Percentiles rank a stretch among this genome's conserved stretches.
These are phyloP conservation scores for Aspergillus sp. DNA, from an alignment of 2,329 filamentous ascomycete species.

Conservation along the genomic window DNA sequence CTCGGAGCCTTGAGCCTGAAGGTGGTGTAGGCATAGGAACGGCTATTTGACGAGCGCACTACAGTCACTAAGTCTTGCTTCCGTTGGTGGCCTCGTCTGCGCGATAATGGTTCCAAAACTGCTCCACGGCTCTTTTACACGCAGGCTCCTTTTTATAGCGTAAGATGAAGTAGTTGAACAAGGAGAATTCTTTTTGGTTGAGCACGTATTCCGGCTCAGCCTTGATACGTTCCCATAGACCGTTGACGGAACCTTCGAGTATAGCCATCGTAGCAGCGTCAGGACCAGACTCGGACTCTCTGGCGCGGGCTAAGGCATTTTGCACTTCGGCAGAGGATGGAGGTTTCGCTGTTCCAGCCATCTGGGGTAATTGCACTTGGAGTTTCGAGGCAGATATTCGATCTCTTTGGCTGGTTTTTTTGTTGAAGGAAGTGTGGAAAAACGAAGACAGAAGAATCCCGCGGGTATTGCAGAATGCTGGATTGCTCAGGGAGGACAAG, in stretches of 20 bases:
- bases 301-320: slow-evolving; percentile 72
- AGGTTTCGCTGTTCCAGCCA: slow-evolving; percentile 34
- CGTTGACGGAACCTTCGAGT: slow-evolving; percentile 64
- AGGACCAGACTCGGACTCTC: slow-evolving; percentile 63
- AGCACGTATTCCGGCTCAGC: slow-evolving; percentile 72
- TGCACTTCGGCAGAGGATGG: slow-evolving; percentile 38
- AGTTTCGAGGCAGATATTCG: not conserved
- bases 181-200: slow-evolving; percentile 73
- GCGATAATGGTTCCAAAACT: slow-evolving; percentile 56
- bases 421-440: not conserved
- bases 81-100: slow-evolving; percentile 27
- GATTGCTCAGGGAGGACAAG: slow-evolving; percentile 1
- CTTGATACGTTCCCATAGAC: slow-evolving; percentile 70
- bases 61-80: slow-evolving; percentile 26
- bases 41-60: not conserved
- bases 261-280: slow-evolving; percentile 65
- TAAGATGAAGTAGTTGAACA: slow-evolving; percentile 82
- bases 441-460: not conserved
- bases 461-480: slow-evolving; percentile 11
- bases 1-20: not conserved
- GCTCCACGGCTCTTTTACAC: slow-evolving; percentile 55
- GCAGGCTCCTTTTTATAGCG: slow-evolving; percentile 60
- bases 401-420: not conserved
- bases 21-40: not conserved
- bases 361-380: slow-evolving; percentile 20